Evolutionary conservation across 768 basidiomycete species (phyloP).

Genomic region (Hypholoma sublateritium): DNA sequence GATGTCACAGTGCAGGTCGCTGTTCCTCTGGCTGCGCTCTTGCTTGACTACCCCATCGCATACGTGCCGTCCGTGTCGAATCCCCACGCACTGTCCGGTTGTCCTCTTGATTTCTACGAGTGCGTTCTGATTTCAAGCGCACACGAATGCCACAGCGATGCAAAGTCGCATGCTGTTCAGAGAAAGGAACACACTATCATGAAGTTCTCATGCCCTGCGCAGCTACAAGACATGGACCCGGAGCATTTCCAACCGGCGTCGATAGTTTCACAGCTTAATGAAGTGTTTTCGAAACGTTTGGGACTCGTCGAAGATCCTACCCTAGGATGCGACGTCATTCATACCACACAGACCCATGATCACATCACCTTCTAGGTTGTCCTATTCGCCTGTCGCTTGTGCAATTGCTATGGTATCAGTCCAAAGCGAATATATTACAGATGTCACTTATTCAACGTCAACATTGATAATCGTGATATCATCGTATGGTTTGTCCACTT

Average conservation of each 20-base stretch:
- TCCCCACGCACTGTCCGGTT: conserved; percentile 35
- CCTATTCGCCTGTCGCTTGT: too few species aligned
- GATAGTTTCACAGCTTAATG: conserved; percentile 30
- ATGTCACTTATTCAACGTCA: conserved; percentile 54
- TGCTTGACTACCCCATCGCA: conserved; percentile 63
- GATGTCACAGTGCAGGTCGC: conserved; percentile 25
- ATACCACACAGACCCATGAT: conserved; percentile 7
- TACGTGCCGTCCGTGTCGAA: conserved; percentile 36
- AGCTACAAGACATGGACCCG: conserved; percentile 15
- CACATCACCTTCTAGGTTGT: conserved; percentile 13
- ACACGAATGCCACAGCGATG: too few species aligned
- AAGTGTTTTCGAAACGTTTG: conserved; percentile 34
- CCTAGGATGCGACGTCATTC: conserved; percentile 1
- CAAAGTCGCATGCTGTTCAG: neutral
- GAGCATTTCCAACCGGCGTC: conserved; percentile 16
- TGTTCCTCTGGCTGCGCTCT: conserved; percentile 55
- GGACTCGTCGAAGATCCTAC: neutral
- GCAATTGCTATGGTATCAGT: neutral
- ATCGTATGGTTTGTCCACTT: conserved; percentile 86
- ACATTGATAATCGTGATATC: conserved; percentile 90
- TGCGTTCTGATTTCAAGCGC: conserved; percentile 24
- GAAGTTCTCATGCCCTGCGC: conserved; percentile 58
- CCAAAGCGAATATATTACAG: neutral
- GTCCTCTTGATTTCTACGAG: conserved; percentile 52
- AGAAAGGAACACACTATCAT: conserved; percentile 38